Evolutionary conservation across 1,284 basidiomycete genomes (phyloP), one percentile per base, ranked within the genome.

Genomic region (Tylopilus orsonianus): DNA sequence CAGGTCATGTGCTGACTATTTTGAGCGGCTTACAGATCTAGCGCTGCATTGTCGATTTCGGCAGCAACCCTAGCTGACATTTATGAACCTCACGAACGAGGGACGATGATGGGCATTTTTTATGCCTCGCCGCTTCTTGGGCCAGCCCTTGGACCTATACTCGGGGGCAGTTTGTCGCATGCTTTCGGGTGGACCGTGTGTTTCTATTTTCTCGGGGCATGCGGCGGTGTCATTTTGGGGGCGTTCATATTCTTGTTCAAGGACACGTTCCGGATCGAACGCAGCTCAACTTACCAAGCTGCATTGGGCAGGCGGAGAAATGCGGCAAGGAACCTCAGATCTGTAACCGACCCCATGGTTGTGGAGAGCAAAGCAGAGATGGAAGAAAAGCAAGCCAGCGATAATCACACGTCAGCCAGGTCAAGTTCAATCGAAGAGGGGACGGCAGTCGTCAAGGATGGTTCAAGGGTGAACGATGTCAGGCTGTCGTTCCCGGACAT

Each of bases 31-130:
- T 54, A 39, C 43, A 90, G 88, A 19, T 85, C 85, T 3, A 84
- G 85, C 41, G 86, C 89, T 2, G 87, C 90, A 8, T 78, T 91
- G 19, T 70, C 86, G 0, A 81, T 92, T 41, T 92, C 90, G 10
- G 89, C 90, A 0, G 90, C 87, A 7, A 87, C 87, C 7, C 71
- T 95, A 5, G 86, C 86, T 2, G 90, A 93, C 62, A 87, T 93
- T 30, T 93, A 83, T 58, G 89, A 93, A 41, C 77, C 85, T 0
- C 74, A 80, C 37, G 87, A 93, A 62, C 75, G 92, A 38, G 92
- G 92, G 2, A 80, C 78, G 9, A 90, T 78, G 75, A 85, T 91
- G 76, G 89, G 89, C 1, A 72, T 89, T 9, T 91, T 85, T 65
- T 90, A 87, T 54, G 76, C 78, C 20, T 77, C 81, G 24, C 81